These are phyloP conservation scores for Halocafeteria seosinensis DNA, from an alignment of 108 stramenopile genomes.

Conservation along the genomic window DNA sequence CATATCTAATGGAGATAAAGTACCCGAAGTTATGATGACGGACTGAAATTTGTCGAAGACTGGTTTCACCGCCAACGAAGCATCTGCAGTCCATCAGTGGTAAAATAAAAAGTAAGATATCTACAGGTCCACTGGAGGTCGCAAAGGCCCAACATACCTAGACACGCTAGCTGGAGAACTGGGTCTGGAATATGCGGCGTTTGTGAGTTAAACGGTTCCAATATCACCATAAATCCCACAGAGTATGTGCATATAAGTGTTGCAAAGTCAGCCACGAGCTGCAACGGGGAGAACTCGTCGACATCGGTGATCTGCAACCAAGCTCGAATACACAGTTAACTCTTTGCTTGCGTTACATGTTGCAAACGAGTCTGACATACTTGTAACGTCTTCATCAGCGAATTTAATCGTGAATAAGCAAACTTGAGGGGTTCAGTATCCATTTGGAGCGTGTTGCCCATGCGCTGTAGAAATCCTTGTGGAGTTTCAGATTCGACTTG, in stretches of 20 bases:
- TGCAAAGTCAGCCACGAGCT: conserved; percentile 75
- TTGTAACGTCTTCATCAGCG: conserved; percentile 66
- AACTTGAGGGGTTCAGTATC: conserved; percentile 84
- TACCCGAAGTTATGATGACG: conserved; percentile 89
- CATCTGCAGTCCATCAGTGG: too few relatives aligned
- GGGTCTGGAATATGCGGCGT: conserved; percentile 6
- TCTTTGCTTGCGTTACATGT: too few relatives aligned
- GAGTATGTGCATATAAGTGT: conserved; percentile 78
- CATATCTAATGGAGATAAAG: conserved; percentile 89
- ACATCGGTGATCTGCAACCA: conserved; percentile 69
- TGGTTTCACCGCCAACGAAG: conserved; percentile 86
- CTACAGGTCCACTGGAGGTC: not conserved
- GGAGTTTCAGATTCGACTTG: conserved; percentile 59
- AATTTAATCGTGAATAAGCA: conserved; percentile 73
- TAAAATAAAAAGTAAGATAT: too few relatives aligned
- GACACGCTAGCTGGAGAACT: conserved; percentile 50
- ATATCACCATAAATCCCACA: conserved; percentile 89
- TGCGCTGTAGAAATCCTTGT: conserved; percentile 67
- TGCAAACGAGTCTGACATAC: conserved; percentile 60
- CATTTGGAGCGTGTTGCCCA: conserved; percentile 67
- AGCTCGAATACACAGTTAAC: too few relatives aligned
- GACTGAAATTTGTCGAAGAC: conserved; percentile 86
- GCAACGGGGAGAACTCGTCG: conserved; percentile 44
- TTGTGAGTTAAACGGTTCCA: conserved; percentile 54
- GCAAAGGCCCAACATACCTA: too few relatives aligned